Evolutionary conservation across 768 basidiomycete species (phyloP).

Genomic region (Amanita fuliginea): DNA sequence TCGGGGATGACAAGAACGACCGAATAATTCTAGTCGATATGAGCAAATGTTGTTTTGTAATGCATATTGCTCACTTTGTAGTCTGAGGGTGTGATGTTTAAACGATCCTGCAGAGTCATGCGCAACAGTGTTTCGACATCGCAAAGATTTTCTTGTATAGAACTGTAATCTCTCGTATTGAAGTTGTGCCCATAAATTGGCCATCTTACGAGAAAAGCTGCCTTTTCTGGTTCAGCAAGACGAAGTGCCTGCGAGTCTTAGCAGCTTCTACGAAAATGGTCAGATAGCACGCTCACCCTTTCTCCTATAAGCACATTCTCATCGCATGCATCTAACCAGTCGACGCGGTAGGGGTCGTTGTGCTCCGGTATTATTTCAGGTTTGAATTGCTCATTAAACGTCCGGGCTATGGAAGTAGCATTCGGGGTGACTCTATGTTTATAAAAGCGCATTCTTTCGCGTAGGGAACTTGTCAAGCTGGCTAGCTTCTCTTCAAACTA

Average conservation of each 20-base stretch:
- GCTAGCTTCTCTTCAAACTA: slow-evolving; percentile 74
- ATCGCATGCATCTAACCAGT: slow-evolving; percentile 62
- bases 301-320: slow-evolving; percentile 62
- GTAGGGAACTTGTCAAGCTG: slow-evolving; percentile 57
- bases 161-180: slow-evolving; percentile 72
- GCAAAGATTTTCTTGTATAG: slow-evolving; percentile 56
- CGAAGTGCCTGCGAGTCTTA: slow-evolving; percentile 44
- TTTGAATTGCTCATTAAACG: slow-evolving; percentile 75
- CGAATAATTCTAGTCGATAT: slow-evolving; percentile 58
- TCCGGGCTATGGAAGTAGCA: slow-evolving; percentile 57
- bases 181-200: slow-evolving; percentile 77
- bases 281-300: slow-evolving; percentile 29
- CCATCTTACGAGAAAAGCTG: slow-evolving; percentile 69
- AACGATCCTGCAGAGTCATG: slow-evolving; percentile 45
- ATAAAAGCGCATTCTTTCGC: slow-evolving; percentile 81
- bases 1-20: slow-evolving; percentile 88
- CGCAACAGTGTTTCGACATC: slow-evolving; percentile 69
- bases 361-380: slow-evolving; percentile 79
- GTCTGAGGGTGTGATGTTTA: slow-evolving; percentile 40
- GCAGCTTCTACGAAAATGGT: not conserved
- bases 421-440: slow-evolving; percentile 68
- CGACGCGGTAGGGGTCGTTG: slow-evolving; percentile 73
- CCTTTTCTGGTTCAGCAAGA: slow-evolving; percentile 53
- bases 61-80: slow-evolving; percentile 41
- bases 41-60: not conserved